Conservation (phyloP, 345 rosid species). For the Kernera saxatilis region DNA sequence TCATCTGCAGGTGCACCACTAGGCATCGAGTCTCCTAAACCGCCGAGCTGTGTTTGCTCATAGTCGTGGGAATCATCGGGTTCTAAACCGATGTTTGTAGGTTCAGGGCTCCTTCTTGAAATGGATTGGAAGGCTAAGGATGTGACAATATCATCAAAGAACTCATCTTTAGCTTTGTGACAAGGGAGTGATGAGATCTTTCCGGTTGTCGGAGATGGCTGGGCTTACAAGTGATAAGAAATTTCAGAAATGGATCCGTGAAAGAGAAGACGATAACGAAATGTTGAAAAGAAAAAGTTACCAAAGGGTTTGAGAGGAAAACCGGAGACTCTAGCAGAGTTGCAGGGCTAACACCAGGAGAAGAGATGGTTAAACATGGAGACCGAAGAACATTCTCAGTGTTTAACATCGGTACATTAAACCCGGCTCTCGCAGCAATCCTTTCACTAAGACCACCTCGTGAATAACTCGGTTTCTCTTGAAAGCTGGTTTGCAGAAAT, state of each 20-base stretch:
- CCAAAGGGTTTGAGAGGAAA: conserved; percentile 72
- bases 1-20: conserved; percentile 60
- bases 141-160: conserved; percentile 43
- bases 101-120: conserved; percentile 35
- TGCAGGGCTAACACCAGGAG: conserved; percentile 73
- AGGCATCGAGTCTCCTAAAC: conserved; percentile 38
- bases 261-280: background rate
- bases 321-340: conserved; percentile 76
- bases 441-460: conserved; percentile 69
- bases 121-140: conserved; percentile 68
- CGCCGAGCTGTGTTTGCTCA: conserved; percentile 50
- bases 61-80: conserved; percentile 55
- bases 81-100: conserved; percentile 37
- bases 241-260: background rate
- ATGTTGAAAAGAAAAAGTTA: conserved; percentile 5
- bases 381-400: conserved; percentile 47
- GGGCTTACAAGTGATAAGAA: conserved; percentile 38
- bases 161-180: conserved; percentile 41
- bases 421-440: conserved; percentile 75
- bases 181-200: conserved; percentile 52
- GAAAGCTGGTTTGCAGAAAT: background rate
- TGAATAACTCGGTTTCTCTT: conserved; percentile 36
- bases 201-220: conserved; percentile 83
- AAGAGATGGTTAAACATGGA: conserved; percentile 54
- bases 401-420: conserved; percentile 58